Conservation (phyloP, 2,329 filamentous ascomycete genomes). For the Penicillium psychrosexuale region DNA sequence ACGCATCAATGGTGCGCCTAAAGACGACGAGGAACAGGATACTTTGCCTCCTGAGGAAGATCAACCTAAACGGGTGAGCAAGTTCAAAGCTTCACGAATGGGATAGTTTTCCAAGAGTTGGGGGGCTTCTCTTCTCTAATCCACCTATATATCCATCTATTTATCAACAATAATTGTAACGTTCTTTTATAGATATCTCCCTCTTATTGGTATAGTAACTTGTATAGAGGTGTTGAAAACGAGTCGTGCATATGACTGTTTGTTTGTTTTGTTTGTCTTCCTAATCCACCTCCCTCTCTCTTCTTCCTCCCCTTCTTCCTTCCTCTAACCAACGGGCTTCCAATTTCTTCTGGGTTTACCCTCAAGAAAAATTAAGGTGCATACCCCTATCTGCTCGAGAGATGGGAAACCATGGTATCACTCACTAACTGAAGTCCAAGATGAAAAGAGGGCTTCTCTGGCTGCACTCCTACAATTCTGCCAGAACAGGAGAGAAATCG, state of each 20-base stretch:
- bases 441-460: slow-evolving; percentile 10
- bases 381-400: slow-evolving; percentile 1
- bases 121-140: background rate
- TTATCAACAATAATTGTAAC: background rate
- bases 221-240: too few species aligned
- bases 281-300: background rate
- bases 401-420: slow-evolving; percentile 5
- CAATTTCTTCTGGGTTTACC: background rate
- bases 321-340: slow-evolving; percentile 1
- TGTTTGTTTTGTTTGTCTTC: slow-evolving; percentile 6
- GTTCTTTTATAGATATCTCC: too few species aligned
- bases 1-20: slow-evolving; percentile 70
- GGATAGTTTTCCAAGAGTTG: slow-evolving; percentile 19
- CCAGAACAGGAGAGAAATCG: background rate
- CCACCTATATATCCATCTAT: background rate
- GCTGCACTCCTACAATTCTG: slow-evolving; percentile 1
- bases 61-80: slow-evolving; percentile 41
- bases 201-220: too few species aligned
- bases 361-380: background rate
- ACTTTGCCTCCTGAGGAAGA: slow-evolving; percentile 67
- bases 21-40: slow-evolving; percentile 65
- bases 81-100: slow-evolving; percentile 49
- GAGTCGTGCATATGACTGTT: background rate
- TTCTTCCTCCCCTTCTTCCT: background rate
- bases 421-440: slow-evolving; percentile 5